Conservation (phyloP, 495 filamentous ascomycete genomes). For the Penicillium silybi region DNA sequence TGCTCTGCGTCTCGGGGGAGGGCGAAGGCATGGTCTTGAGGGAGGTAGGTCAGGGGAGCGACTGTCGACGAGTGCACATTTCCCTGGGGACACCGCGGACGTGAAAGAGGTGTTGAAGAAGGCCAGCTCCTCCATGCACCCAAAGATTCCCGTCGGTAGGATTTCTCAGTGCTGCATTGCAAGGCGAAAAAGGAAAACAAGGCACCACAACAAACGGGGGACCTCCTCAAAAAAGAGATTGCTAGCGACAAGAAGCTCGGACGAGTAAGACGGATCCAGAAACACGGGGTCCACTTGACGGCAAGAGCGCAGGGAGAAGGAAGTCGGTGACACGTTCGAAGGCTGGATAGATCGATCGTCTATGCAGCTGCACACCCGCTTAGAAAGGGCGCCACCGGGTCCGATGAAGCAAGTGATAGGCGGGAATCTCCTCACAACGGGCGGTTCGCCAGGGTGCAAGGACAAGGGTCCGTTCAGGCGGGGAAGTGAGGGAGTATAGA, state of each 20-base stretch:
- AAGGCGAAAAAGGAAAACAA: conserved; percentile 4
- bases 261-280: conserved; percentile 9
- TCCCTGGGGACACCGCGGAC: conserved; percentile 23
- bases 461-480: background rate
- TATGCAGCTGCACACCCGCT: conserved; percentile 12
- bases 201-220: background rate
- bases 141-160: conserved; percentile 10
- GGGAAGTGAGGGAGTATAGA: conserved; percentile 11
- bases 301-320: background rate
- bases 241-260: background rate
- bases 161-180: conserved; percentile 25
- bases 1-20: conserved; percentile 20
- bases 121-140: conserved; percentile 44
- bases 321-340: conserved; percentile 12
- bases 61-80: conserved; percentile 25
- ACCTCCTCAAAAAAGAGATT: background rate
- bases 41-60: conserved; percentile 8
- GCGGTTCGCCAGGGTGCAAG: background rate
- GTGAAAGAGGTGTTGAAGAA: conserved; percentile 29
- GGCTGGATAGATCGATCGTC: conserved; percentile 18
- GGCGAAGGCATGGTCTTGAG: conserved; percentile 35
- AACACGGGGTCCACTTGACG: background rate
- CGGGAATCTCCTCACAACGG: conserved; percentile 6
- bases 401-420: conserved; percentile 22
- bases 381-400: conserved; percentile 12